A percentile compares a stretch with the other conserved stretches of the same genome.
Evolutionary conservation across 2,329 filamentous ascomycete genomes (phyloP).

Genomic region (Verticillium albo-atrum): DNA sequence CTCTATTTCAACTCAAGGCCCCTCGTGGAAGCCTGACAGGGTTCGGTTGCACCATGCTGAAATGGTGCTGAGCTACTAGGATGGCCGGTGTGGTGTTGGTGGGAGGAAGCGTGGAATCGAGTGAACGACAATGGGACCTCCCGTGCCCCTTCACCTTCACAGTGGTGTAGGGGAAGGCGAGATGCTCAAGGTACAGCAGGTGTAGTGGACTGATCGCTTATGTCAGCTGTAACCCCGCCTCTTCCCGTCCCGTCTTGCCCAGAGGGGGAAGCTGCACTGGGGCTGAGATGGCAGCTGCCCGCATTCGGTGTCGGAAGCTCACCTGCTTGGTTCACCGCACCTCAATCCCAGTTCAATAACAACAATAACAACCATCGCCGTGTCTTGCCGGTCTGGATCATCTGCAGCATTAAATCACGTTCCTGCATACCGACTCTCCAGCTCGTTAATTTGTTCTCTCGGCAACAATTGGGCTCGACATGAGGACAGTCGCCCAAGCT

Average conservation of each 20-base stretch:
- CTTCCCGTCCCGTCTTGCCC: neutral
- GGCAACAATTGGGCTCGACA: neutral
- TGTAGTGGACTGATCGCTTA: too few species aligned
- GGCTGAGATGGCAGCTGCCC: neutral
- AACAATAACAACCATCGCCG: neutral
- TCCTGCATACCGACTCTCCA: neutral
- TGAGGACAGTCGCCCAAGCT: neutral
- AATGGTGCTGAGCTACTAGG: too few species aligned
- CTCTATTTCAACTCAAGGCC: neutral
- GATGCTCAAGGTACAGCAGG: too few species aligned
- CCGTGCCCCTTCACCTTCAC: too few species aligned
- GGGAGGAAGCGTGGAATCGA: too few species aligned
- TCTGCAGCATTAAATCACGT: neutral
- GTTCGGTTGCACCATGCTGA: too few species aligned
- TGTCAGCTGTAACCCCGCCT: neutral
- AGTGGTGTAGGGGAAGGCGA: too few species aligned
- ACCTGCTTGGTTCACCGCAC: neutral
- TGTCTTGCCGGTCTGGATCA: neutral
- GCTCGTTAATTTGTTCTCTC: neutral
- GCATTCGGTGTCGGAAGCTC: neutral
- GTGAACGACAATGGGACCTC: too few species aligned
- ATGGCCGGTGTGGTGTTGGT: too few species aligned
- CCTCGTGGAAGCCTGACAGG: too few species aligned
- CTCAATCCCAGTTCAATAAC: neutral
- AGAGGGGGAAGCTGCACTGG: neutral